Evolutionary conservation across 306 rosid genomes (phyloP), one percentile per base, ranked within the genome.

Genomic region (Castanea crenata): DNA sequence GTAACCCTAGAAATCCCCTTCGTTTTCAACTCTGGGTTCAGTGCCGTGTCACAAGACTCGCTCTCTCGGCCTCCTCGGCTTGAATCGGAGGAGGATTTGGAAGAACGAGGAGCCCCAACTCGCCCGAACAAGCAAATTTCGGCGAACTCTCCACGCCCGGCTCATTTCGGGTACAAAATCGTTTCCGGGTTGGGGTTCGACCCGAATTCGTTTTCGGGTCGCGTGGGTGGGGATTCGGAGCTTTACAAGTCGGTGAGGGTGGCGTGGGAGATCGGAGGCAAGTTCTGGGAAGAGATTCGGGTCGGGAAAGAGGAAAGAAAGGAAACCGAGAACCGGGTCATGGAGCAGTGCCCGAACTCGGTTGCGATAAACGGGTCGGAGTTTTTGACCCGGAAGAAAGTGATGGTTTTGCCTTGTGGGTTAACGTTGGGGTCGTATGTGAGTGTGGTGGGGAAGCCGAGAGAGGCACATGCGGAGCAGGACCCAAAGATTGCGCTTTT

Each of bases 331-430:
- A 90, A 84, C 20, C 70, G 76, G 74, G 63, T 89, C 10, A 25
- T 9, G 52, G 87, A 84, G 74, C 71, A 82, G 18, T 95, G 99
- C 58, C 91, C 85, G 54, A 78, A 51, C 15, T 95, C 99, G n/a
- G 78, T 93, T 13, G 77, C 87, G 57, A 0, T 93, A 3, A 4
- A 91, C 21, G 94, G 94, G 85, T 74, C 85, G 21, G 92, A 85
- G 55, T 86, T 95, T 59, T 2, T 52, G 75, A 69, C 74, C n/a
- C 80, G 58, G 21, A 88, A 90, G 64, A 68, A 82, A 21, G 84
- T 91, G 44, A 57, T 91, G 94, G 84, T 78, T 64, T 79, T 95
- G 81, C 99, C 99, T 1, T 95, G 99, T 69, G 99, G 99, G 34
- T 85, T 95, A 74, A 95, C 97, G 21, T 80, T 95, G 80, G 98